These are phyloP conservation scores for Ophiostoma australiae DNA, from an alignment of 2,329 filamentous ascomycete genomes.

Conservation along the genomic window DNA sequence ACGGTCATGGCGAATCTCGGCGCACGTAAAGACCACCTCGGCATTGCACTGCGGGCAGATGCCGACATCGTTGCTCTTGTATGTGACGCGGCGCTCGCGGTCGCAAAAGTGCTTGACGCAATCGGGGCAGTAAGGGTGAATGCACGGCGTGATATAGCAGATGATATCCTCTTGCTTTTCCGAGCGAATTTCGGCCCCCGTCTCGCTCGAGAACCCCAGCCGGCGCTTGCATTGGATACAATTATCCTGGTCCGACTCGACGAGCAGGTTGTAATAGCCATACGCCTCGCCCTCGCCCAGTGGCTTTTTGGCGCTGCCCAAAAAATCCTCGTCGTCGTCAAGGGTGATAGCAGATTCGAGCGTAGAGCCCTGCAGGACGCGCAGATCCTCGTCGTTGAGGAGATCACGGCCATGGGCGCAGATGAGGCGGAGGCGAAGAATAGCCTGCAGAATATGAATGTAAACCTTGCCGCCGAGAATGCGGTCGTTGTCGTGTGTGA, in stretches of 20 bases:
- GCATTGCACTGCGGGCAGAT: slow-evolving; percentile 65
- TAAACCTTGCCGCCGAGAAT: slow-evolving; percentile 80
- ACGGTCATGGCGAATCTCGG: slow-evolving; percentile 61
- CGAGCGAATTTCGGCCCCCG: slow-evolving; percentile 44
- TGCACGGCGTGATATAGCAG: slow-evolving; percentile 80
- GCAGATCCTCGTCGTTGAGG: slow-evolving; percentile 76
- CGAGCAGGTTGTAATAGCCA: slow-evolving; percentile 78
- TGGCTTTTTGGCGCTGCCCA: slow-evolving; percentile 43
- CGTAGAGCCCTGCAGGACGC: slow-evolving; percentile 74
- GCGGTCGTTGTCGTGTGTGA: slow-evolving; percentile 60
- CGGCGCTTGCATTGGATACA: slow-evolving; percentile 67
- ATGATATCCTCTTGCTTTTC: slow-evolving; percentile 61
- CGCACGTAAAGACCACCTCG: slow-evolving; percentile 58
- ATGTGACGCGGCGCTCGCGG: slow-evolving; percentile 41
- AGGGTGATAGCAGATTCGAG: slow-evolving; percentile 82
- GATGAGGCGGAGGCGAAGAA: slow-evolving; percentile 80
- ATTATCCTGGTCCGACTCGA: slow-evolving; percentile 69
- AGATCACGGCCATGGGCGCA: slow-evolving; percentile 94
- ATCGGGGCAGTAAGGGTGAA: slow-evolving; percentile 72
- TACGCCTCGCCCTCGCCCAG: slow-evolving; percentile 71
- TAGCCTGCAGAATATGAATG: slow-evolving; percentile 86
- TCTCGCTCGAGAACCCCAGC: slow-evolving; percentile 48
- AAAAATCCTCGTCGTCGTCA: slow-evolving; percentile 65
- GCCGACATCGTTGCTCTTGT: slow-evolving; percentile 43
- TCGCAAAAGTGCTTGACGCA: slow-evolving; percentile 62